phyloP scores from a whole-genome alignment of 441 rosid genomes.

The Breynia disticha region DNA sequence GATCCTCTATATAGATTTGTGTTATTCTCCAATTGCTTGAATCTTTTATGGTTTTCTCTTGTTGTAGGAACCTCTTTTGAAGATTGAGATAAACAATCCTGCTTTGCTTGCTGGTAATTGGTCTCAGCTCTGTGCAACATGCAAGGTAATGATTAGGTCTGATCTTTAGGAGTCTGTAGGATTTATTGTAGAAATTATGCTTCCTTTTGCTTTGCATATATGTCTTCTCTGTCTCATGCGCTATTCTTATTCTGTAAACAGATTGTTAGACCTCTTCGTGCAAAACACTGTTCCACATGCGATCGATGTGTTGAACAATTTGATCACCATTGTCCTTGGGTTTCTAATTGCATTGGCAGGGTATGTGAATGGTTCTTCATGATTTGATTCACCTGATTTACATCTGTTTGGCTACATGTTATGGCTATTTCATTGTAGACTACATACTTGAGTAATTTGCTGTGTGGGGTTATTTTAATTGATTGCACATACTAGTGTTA shows the following conservation, averaged over 20 bases:
- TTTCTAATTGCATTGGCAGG: constrained; percentile 97
- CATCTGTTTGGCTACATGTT: no score
- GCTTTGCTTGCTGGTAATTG: constrained; percentile 92
- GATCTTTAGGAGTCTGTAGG: constrained; percentile 1
- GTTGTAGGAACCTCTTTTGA: constrained; percentile 81
- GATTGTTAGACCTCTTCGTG: constrained; percentile 95
- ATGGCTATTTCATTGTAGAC: no score
- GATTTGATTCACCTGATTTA: background rate
- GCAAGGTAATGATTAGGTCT: constrained; percentile 56
- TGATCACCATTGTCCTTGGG: constrained; percentile 99
- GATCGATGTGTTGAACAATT: constrained; percentile 96
- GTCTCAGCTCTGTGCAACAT: constrained; percentile 96
- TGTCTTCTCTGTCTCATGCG: constrained; percentile 7
- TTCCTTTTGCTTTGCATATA: constrained; percentile 3
- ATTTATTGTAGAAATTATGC: background rate
- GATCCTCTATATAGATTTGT: no score
- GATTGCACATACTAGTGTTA: no score
- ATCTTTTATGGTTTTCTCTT: background rate
- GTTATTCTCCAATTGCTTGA: background rate
- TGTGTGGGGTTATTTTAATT: no score
- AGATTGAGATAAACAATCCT: constrained; percentile 83
- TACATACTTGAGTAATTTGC: no score
- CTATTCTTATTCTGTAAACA: constrained; percentile 24
- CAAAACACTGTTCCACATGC: constrained; percentile 93
- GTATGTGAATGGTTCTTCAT: constrained; percentile 30